Conservation (phyloP, 2,329 filamentous ascomycete species). For the Botryotinia globosa region DNA sequence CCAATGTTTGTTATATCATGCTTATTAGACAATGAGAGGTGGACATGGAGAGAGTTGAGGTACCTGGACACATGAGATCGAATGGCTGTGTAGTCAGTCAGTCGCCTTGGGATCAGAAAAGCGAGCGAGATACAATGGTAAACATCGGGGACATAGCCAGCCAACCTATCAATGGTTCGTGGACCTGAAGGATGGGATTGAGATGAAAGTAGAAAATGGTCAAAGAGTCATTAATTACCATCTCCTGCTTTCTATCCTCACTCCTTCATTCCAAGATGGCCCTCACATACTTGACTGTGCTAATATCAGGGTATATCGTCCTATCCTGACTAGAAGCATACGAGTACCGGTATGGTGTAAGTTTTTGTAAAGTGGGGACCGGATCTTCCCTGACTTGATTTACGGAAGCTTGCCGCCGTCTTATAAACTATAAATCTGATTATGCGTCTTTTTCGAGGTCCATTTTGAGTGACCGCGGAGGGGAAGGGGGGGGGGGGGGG, state of each 20-base stretch:
- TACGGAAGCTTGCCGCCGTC: constrained; percentile 14
- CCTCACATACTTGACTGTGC: background rate
- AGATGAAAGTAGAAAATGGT: background rate
- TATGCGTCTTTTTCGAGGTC: background rate
- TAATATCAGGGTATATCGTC: background rate
- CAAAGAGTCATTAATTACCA: background rate
- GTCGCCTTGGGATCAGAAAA: background rate
- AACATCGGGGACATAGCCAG: too few relatives aligned
- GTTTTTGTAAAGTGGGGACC: constrained; percentile 13
- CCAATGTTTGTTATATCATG: background rate
- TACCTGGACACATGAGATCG: background rate
- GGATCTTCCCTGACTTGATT: constrained; percentile 9
- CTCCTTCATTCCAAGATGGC: background rate
- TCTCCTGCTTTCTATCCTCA: too few relatives aligned
- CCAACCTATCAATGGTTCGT: background rate
- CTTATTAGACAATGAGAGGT: constrained; percentile 3
- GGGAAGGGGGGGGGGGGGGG: background rate
- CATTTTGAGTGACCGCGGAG: background rate
- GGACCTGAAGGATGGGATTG: background rate
- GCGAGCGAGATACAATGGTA: background rate
- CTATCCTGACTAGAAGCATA: background rate
- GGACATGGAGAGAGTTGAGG: background rate
- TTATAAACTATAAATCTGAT: background rate
- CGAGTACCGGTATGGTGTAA: background rate
- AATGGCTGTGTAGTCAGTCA: background rate